phyloP scores from a whole-genome alignment of 2,329 filamentous ascomycete species.

The Colletotrichum siamense region DNA sequence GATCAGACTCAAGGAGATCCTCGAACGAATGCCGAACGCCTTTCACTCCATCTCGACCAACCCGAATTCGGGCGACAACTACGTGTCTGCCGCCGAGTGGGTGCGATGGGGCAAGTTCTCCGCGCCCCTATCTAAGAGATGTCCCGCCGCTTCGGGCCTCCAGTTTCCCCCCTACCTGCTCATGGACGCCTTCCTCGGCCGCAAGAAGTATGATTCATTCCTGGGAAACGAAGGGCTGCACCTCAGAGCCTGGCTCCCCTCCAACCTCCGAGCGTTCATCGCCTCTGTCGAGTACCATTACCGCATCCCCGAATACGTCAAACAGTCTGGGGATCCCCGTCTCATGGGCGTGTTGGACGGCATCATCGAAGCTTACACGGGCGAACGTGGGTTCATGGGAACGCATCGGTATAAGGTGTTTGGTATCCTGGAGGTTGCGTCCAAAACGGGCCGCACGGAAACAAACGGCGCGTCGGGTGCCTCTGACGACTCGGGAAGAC shows the following conservation, averaged over 20 bases:
- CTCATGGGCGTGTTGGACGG: constrained; percentile 59
- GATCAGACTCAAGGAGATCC: constrained; percentile 56
- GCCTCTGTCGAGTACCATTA: constrained; percentile 61
- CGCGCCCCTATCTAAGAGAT: constrained; percentile 53
- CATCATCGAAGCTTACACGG: constrained; percentile 60
- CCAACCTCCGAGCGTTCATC: constrained; percentile 60
- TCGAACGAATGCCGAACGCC: constrained; percentile 58
- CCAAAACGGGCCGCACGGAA: constrained; percentile 57
- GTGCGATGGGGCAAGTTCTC: constrained; percentile 58
- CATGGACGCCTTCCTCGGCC: constrained; percentile 60
- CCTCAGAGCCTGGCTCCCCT: constrained; percentile 57
- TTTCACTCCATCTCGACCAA: constrained; percentile 61
- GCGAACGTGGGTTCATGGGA: constrained; percentile 62
- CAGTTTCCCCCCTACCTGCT: constrained; percentile 59
- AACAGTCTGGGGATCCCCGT: constrained; percentile 52
- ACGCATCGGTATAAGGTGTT: constrained; percentile 63
- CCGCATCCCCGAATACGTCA: constrained; percentile 57
- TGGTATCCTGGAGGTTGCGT: constrained; percentile 58
- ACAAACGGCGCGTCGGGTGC: constrained; percentile 57
- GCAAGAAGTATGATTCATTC: constrained; percentile 56
- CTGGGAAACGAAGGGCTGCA: constrained; percentile 58
- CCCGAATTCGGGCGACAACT: constrained; percentile 56
- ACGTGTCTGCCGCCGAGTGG: constrained; percentile 53
- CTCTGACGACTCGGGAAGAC: constrained; percentile 42
- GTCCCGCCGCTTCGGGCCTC: constrained; percentile 55